Base-by-base conservation (phyloP, 106 monocot genomes). In the Vanilla planifolia region DNA sequence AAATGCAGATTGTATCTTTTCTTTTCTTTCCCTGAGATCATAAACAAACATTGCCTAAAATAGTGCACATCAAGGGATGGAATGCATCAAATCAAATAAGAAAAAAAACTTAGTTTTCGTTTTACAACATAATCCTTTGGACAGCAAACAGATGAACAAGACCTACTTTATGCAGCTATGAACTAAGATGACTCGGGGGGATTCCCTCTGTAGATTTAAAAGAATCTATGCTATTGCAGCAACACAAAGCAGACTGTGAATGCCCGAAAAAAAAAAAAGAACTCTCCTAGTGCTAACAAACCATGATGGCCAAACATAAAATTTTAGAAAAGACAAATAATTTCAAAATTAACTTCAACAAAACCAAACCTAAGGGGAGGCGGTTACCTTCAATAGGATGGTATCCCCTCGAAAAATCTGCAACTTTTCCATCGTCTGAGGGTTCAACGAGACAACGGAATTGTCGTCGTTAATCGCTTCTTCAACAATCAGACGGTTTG, bases 391-490 rank as follows among this genome's bases (percentile, higher is more conserved):
- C 22, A 83, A 24, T 0, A 83, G 73, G 45, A 83, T 74, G 13
- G 77, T 77, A 51, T 83, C 82, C 3, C 77, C 82, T 11, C 77
- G 52, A 65, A 83, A 83, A 10, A 83, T 73, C 82, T 74, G 77
- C 22, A 83, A 66, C 66, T 83, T 83, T 51, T 83, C 77, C 82
- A 83, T 77, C 16, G 82, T 83, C 44, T 69, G 60, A 20, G 77
- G 77, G 25, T 83, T 46, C 48, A 83, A 32, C 6, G 82, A 51
- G 2, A 83, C 77, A 21, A 78, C 82, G 9, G 82, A 83, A 60
- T 83, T 83, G 46, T 83, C 82, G 42, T 83, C 82, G 19, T 83
- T 74, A 43, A 66, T 37, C 34, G 82, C 73, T 61, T 83, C 82
- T 16, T 83, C 82, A 3, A 83, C 77, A 7, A 83, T 22, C 69